A percentile compares a stretch with the other conserved stretches of the same genome.
Conservation (phyloP, 2,329 filamentous ascomycete species). For the Calonectria hongkongensis region DNA sequence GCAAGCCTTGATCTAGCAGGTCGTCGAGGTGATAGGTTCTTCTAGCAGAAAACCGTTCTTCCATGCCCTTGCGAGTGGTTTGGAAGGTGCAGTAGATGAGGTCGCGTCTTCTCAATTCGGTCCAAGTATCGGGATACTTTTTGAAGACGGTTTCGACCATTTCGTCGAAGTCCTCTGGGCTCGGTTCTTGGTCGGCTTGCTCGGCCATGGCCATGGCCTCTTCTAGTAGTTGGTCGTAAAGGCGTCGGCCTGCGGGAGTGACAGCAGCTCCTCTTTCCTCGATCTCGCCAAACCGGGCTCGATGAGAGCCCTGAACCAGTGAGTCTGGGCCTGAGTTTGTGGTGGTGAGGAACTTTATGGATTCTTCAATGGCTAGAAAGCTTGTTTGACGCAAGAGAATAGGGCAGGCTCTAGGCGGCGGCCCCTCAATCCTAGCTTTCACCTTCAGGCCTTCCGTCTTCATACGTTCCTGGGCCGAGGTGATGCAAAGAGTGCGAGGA, state of each 20-base stretch:
- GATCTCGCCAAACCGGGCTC: conserved; percentile 70
- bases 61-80: conserved; percentile 44
- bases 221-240: conserved; percentile 66
- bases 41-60: neutral
- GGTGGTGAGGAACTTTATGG: conserved; percentile 61
- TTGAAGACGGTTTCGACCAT: conserved; percentile 56
- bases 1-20: conserved; percentile 57
- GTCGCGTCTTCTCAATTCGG: conserved; percentile 56
- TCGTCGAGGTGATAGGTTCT: conserved; percentile 48
- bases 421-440: conserved; percentile 71
- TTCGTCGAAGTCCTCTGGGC: conserved; percentile 43
- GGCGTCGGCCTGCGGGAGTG: conserved; percentile 63
- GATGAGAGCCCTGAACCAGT: conserved; percentile 62
- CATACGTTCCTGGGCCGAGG: conserved; percentile 65
- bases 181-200: neutral
- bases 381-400: conserved; percentile 72
- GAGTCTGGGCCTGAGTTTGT: conserved; percentile 52
- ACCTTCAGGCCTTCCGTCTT: conserved; percentile 60
- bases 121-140: conserved; percentile 64
- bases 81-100: conserved; percentile 63
- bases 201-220: conserved; percentile 51
- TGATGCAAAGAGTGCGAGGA: conserved; percentile 41
- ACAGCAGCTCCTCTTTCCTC: conserved; percentile 71
- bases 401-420: conserved; percentile 64
- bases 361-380: conserved; percentile 69